Evolutionary conservation across 805 yeast genomes (phyloP).

Genomic region (Metschnikowia rubicola): DNA sequence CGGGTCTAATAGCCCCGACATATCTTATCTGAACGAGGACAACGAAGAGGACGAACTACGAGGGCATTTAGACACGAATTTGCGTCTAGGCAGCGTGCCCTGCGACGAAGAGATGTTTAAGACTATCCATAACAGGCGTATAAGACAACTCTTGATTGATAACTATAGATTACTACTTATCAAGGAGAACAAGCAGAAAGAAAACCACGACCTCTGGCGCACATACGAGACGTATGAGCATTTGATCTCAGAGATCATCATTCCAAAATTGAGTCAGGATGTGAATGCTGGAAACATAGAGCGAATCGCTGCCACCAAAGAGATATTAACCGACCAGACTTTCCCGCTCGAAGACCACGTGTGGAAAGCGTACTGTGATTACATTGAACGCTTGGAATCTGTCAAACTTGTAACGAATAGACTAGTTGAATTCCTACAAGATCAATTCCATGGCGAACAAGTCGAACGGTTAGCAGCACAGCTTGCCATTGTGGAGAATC

Average conservation of each 20-base stretch:
- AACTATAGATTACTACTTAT: constrained; percentile 24
- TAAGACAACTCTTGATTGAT: constrained; percentile 27
- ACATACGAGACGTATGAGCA: constrained; percentile 29
- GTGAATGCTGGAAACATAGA: constrained; percentile 6
- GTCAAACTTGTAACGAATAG: constrained; percentile 1
- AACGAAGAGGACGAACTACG: constrained; percentile 21
- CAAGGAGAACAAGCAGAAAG: constrained; percentile 16
- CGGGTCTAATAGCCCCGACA: background rate
- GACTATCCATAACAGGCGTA: constrained; percentile 12
- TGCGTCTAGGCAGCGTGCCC: constrained; percentile 6
- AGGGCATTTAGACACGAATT: constrained; percentile 22
- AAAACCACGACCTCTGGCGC: constrained; percentile 23
- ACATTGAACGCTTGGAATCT: constrained; percentile 8
- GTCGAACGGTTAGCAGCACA: constrained; percentile 13
- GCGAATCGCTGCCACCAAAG: background rate
- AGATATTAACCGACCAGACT: background rate
- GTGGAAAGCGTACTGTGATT: constrained; percentile 13
- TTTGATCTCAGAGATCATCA: constrained; percentile 23
- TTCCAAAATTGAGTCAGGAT: constrained; percentile 29
- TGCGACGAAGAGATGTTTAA: constrained; percentile 4
- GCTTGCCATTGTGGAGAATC: constrained; percentile 10
- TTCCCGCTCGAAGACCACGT: constrained; percentile 5
- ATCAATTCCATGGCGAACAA: constrained; percentile 4
- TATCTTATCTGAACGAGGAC: background rate
- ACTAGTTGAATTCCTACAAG: constrained; percentile 3